Percentiles rank a stretch among this genome's conserved stretches.
phyloP scores from a whole-genome alignment of 179 eudicot genomes.

The Silene noctiflora region DNA sequence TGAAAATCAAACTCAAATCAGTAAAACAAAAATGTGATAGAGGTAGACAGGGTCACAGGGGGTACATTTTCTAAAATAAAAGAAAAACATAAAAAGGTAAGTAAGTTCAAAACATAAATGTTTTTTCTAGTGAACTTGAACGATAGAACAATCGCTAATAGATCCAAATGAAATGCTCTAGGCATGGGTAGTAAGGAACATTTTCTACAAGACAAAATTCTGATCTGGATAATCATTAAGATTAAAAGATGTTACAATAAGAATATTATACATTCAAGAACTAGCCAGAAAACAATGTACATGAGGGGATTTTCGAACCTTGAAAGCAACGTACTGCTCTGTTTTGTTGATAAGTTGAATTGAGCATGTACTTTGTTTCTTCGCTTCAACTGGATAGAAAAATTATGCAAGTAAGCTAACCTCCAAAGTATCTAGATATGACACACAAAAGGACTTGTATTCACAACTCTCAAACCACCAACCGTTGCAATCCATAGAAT shows the following conservation, averaged over 20 bases:
- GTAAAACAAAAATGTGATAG: too few species aligned
- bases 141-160: background rate
- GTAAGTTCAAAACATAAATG: background rate
- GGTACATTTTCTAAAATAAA: too few species aligned
- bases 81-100: background rate
- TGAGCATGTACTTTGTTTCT: conserved; percentile 68
- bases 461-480: background rate
- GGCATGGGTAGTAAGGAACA: background rate
- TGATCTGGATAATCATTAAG: background rate
- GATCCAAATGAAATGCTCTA: background rate
- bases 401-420: background rate
- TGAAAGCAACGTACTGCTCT: conserved; percentile 62
- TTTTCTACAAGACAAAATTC: background rate
- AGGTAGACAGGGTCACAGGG: too few species aligned
- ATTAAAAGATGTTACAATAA: background rate
- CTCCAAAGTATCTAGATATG: background rate
- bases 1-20: too few species aligned
- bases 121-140: background rate
- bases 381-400: conserved; percentile 52
- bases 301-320: conserved; percentile 38
- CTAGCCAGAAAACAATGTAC: background rate
- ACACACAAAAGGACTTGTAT: background rate
- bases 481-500: background rate
- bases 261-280: background rate
- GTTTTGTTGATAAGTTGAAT: conserved; percentile 56